phyloP scores from a whole-genome alignment of 2,329 filamentous ascomycete genomes.

The Penicillium nordicum region DNA sequence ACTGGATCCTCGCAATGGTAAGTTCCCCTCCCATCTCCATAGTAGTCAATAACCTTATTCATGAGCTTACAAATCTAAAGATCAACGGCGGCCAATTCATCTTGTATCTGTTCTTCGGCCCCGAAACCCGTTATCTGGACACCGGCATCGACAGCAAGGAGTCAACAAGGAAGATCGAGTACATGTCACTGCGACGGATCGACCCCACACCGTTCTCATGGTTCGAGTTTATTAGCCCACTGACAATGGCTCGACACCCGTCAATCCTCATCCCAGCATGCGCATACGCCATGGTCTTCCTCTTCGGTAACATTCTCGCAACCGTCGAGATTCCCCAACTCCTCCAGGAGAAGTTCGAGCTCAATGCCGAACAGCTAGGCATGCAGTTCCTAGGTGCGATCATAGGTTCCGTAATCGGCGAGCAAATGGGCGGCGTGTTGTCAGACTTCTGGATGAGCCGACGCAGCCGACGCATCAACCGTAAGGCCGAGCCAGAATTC shows the following conservation, averaged over 20 bases:
- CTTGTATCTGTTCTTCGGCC: conserved; percentile 54
- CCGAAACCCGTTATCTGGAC: conserved; percentile 54
- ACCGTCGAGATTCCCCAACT: conserved; percentile 61
- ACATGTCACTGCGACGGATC: conserved; percentile 49
- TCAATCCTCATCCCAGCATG: conserved; percentile 53
- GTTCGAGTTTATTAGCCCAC: conserved; percentile 53
- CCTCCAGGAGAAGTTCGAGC: conserved; percentile 53
- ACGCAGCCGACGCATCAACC: conserved; percentile 28
- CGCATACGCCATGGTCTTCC: conserved; percentile 58
- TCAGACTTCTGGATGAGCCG: conserved; percentile 58
- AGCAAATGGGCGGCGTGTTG: conserved; percentile 57
- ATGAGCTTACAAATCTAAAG: conserved; percentile 28
- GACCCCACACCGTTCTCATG: conserved; percentile 50
- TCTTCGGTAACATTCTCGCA: conserved; percentile 53
- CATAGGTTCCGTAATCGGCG: conserved; percentile 57
- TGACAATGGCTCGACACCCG: conserved; percentile 46
- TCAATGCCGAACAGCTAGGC: conserved; percentile 58
- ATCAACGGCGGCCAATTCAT: conserved; percentile 57
- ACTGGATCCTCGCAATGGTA: conserved; percentile 57
- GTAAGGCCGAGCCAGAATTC: conserved; percentile 50
- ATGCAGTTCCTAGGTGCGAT: conserved; percentile 59
- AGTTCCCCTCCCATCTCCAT: conserved; percentile 13
- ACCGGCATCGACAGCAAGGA: conserved; percentile 25
- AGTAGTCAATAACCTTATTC: conserved; percentile 7
- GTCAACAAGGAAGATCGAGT: conserved; percentile 44